Evolutionary conservation across 805 yeast genomes (phyloP), one percentile per base, ranked within the genome.

Genomic region (Barnettozyma californica): DNA sequence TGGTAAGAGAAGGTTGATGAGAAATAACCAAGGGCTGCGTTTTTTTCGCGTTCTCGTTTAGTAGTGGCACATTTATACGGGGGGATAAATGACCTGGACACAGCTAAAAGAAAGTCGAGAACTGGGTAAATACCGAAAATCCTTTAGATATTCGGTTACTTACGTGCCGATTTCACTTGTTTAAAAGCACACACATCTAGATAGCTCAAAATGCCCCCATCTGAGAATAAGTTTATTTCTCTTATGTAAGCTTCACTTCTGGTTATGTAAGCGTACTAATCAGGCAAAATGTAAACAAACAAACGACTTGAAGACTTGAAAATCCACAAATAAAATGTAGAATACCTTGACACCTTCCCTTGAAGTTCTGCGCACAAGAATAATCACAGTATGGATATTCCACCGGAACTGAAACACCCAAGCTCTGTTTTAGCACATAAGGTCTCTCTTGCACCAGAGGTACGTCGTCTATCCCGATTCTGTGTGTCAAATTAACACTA

Each of bases 201-300:
- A 8, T 23, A 8, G 25, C 25, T 23, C 8, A 5, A 5, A 23
- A 23, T 8, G 8, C 5, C 8, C 25, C 8, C 25, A 5, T 23
- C 8, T 23, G 25, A 5, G 25, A 23, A 8, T 5, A 8, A 23
- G 25, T 8, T 8, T 23, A 5, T 23, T 5, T 23, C 5, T 23
- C 25, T 23, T 23, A 23, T 8, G 8, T 23, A 23, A 23, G 25
- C 25, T 23, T 23, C 25, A n/a, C 25, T 23, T 23, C 8, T 5
- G 25, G 11, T 29, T 29, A 29, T 29, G 16, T 29, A 29, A 29
- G n/a, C 33, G 7, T 9, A 2, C 33, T 20, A 33, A 43, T n/a
- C 3, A 10, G 47, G 45, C 3, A 38, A 51, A 46, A 49, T 14
- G 50, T 49, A 51, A 51, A 51, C 52, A 51, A 49, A 42, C 38